Conservation (phyloP, 257 asterid genomes). For the Plantago elongata region DNA sequence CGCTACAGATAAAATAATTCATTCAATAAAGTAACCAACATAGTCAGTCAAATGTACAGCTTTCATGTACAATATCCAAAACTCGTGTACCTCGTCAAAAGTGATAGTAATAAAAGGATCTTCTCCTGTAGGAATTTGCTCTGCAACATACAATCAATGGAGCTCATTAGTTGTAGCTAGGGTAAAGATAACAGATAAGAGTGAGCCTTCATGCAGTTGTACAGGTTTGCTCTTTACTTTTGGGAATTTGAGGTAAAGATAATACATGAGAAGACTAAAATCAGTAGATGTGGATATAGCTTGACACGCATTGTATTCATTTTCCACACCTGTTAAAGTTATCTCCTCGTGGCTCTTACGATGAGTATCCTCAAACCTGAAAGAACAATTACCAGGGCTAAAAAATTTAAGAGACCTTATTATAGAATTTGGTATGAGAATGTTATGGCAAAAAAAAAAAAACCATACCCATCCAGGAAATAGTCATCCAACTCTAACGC, state of each 20-base stretch:
- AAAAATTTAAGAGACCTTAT: background rate
- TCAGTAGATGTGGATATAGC: too few species aligned
- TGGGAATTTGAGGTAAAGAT: too few species aligned
- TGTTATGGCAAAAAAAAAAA: background rate
- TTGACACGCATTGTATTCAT: slow-evolving; percentile 2
- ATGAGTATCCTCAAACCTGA: slow-evolving; percentile 68
- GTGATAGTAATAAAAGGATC: slow-evolving; percentile 52
- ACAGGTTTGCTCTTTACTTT: too few species aligned
- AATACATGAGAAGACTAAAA: too few species aligned
- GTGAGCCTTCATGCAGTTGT: background rate
- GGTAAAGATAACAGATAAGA: slow-evolving; percentile 6
- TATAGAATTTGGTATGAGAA: background rate
- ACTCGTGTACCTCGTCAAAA: slow-evolving; percentile 43
- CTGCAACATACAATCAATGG: slow-evolving; percentile 36
- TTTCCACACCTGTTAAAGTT: slow-evolving; percentile 57
- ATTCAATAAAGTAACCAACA: background rate
- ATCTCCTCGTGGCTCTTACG: slow-evolving; percentile 53
- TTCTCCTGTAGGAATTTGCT: slow-evolving; percentile 62
- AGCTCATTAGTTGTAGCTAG: background rate
- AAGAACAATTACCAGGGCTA: slow-evolving; percentile 7
- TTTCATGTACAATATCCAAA: background rate
- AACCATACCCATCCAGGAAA: slow-evolving; percentile 38
- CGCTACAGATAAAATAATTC: slow-evolving; percentile 27
- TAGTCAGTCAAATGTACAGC: slow-evolving; percentile 3
- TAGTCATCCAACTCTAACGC: slow-evolving; percentile 48